These are phyloP conservation scores for Beauveria australis DNA, from an alignment of 2,329 filamentous ascomycete genomes.

Conservation along the genomic window DNA sequence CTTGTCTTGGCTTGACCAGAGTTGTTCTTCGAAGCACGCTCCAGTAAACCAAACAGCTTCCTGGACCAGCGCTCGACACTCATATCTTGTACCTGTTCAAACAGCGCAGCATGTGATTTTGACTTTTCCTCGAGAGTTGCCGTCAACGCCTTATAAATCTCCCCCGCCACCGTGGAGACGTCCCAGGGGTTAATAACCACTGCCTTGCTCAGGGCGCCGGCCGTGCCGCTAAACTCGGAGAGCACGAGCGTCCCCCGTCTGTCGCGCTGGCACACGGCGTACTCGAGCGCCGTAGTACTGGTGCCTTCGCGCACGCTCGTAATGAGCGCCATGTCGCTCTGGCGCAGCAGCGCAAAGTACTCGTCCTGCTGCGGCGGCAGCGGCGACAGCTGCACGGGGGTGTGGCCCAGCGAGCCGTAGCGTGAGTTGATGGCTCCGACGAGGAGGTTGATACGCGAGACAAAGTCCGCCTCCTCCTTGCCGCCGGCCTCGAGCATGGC, in stretches of 20 bases:
- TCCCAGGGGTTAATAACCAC: slow-evolving; percentile 98
- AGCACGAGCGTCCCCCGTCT: slow-evolving; percentile 81
- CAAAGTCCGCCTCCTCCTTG: slow-evolving; percentile 69
- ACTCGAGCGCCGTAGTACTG: slow-evolving; percentile 95
- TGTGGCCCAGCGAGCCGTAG: slow-evolving; percentile 80
- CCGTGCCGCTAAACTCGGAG: slow-evolving; percentile 93
- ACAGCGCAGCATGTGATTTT: slow-evolving; percentile 48
- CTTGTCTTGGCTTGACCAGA: not conserved
- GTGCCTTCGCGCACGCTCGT: slow-evolving; percentile 94
- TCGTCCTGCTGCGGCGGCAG: slow-evolving; percentile 85
- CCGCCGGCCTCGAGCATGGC: slow-evolving; percentile 67
- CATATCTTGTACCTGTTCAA: slow-evolving; percentile 1
- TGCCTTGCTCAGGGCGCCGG: slow-evolving; percentile 72
- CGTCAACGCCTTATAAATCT: slow-evolving; percentile 72
- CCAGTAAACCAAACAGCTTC: not conserved
- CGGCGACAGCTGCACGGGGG: slow-evolving; percentile 88
- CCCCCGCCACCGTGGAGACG: slow-evolving; percentile 69
- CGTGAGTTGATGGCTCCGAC: slow-evolving; percentile 86
- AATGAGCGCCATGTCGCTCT: slow-evolving; percentile 85
- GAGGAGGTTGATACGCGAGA: slow-evolving; percentile 80
- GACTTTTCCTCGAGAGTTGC: slow-evolving; percentile 61
- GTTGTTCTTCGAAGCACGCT: not conserved
- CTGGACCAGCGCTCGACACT: slow-evolving; percentile 3
- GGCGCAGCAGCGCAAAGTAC: slow-evolving; percentile 84
- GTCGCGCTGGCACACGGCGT: slow-evolving; percentile 84